phyloP scores from a whole-genome alignment of 495 filamentous ascomycete species.

The Thermothielavioides terrestris region DNA sequence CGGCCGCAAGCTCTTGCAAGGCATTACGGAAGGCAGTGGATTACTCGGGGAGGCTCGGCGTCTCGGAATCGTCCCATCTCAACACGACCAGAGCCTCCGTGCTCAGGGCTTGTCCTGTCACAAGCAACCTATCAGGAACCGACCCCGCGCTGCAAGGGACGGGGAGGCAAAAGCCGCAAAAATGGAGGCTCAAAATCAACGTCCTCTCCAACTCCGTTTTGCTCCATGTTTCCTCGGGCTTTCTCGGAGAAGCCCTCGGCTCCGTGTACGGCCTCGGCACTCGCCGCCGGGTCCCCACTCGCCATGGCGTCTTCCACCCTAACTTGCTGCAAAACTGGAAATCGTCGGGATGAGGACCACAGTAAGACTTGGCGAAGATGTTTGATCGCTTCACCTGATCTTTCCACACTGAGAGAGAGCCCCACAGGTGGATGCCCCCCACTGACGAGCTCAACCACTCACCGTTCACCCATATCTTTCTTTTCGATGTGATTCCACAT shows the following conservation, averaged over 20 bases:
- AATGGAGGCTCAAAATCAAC: background rate
- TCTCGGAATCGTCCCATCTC: too few species aligned
- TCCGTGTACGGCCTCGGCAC: background rate
- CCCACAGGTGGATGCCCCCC: slow-evolving; percentile 5
- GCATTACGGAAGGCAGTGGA: background rate
- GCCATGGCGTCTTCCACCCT: too few species aligned
- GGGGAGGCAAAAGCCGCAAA: too few species aligned
- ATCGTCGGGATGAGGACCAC: background rate
- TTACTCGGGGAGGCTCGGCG: too few species aligned
- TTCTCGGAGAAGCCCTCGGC: slow-evolving; percentile 9
- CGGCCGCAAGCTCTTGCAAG: background rate
- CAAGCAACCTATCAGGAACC: background rate
- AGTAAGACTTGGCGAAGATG: background rate
- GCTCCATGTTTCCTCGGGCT: background rate
- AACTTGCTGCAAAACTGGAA: too few species aligned
- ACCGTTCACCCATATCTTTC: slow-evolving; percentile 3
- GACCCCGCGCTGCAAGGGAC: background rate
- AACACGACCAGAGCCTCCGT: too few species aligned
- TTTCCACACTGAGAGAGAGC: slow-evolving; percentile 3
- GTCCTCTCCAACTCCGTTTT: background rate
- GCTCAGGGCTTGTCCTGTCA: background rate
- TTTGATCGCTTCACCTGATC: background rate
- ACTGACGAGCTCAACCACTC: slow-evolving; percentile 8
- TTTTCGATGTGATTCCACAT: slow-evolving; percentile 13
- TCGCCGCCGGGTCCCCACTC: background rate